phyloP scores from a whole-genome alignment of 179 eudicot genomes.

The Nepenthes alata region DNA sequence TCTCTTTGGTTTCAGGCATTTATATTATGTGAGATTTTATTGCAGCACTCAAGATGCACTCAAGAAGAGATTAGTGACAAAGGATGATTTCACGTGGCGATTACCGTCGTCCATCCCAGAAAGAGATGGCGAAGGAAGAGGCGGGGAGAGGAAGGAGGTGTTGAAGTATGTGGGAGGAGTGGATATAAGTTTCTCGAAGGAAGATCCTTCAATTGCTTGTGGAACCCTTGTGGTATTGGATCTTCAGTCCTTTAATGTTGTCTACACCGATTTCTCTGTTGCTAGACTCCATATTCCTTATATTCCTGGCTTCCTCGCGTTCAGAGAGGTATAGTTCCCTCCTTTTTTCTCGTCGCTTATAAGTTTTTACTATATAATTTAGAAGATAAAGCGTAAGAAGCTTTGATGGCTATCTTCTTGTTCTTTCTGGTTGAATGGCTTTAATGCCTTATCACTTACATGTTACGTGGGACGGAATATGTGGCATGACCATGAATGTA shows the following conservation, averaged over 20 bases:
- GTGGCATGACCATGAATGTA: no score
- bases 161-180: slow-evolving; percentile 88
- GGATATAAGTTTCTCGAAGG: slow-evolving; percentile 73
- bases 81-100: slow-evolving; percentile 66
- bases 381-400: no score
- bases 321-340: slow-evolving; percentile 53
- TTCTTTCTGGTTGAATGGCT: background rate
- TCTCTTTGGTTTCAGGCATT: background rate
- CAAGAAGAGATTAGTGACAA: slow-evolving; percentile 38
- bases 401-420: no score
- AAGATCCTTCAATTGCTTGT: slow-evolving; percentile 69
- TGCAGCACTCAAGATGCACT: slow-evolving; percentile 58
- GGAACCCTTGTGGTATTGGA: slow-evolving; percentile 73
- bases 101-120: slow-evolving; percentile 8
- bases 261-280: slow-evolving; percentile 54
- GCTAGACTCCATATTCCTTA: slow-evolving; percentile 48
- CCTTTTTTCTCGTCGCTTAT: background rate
- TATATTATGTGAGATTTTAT: background rate
- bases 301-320: slow-evolving; percentile 89
- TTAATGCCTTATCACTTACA: no score
- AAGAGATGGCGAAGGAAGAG: slow-evolving; percentile 3
- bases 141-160: slow-evolving; percentile 15
- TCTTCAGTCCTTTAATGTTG: slow-evolving; percentile 34
- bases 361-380: no score
- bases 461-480: no score